These are phyloP conservation scores for Aspergillus panamensis DNA, from an alignment of 495 filamentous ascomycete species.

Conservation along the genomic window DNA sequence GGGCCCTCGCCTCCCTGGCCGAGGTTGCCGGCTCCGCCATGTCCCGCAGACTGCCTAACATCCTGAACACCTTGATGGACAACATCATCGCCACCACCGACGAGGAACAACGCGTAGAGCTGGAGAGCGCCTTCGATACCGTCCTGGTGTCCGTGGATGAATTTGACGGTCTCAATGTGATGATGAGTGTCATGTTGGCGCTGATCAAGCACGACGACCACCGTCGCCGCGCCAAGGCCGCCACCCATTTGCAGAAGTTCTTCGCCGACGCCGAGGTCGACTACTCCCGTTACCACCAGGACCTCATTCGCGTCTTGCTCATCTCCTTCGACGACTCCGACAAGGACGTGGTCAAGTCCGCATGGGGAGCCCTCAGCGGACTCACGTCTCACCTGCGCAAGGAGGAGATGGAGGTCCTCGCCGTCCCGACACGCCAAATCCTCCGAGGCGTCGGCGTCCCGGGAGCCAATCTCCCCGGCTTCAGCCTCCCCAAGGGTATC, in stretches of 20 bases:
- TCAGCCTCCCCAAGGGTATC: slow-evolving; percentile 94
- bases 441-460: slow-evolving; percentile 84
- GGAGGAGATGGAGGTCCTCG: slow-evolving; percentile 97
- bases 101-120: slow-evolving; percentile 66
- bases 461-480: slow-evolving; percentile 81
- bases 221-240: slow-evolving; percentile 70
- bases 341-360: slow-evolving; percentile 79
- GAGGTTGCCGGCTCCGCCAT: slow-evolving; percentile 85
- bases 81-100: slow-evolving; percentile 78
- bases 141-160: slow-evolving; percentile 93
- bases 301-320: slow-evolving; percentile 82
- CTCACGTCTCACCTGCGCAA: slow-evolving; percentile 88
- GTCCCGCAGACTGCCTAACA: slow-evolving; percentile 81
- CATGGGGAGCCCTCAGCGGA: slow-evolving; percentile 84
- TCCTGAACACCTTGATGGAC: slow-evolving; percentile 91
- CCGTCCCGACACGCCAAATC: slow-evolving; percentile 76
- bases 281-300: slow-evolving; percentile 90
- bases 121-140: slow-evolving; percentile 76
- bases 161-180: slow-evolving; percentile 88
- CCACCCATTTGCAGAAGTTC: slow-evolving; percentile 80
- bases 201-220: slow-evolving; percentile 92
- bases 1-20: slow-evolving; percentile 84
- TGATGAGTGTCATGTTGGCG: slow-evolving; percentile 86
- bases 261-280: slow-evolving; percentile 78
- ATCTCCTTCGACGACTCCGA: slow-evolving; percentile 91